Evolutionary conservation across 2,329 filamentous ascomycete genomes (phyloP).

Genomic region (Apiospora rasikravindrae): DNA sequence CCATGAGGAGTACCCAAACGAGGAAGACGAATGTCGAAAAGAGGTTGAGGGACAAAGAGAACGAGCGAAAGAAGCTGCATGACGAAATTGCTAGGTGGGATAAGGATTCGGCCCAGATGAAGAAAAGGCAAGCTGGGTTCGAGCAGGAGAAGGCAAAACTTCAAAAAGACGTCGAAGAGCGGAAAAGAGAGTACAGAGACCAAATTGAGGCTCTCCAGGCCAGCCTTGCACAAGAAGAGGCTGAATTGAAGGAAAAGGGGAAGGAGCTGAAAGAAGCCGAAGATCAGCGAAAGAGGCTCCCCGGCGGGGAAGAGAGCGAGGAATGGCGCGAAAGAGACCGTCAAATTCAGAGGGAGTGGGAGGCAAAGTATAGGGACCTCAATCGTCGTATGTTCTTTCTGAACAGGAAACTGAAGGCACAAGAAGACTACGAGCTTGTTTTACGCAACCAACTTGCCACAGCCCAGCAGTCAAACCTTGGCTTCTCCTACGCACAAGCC

Average conservation of each 20-base stretch:
- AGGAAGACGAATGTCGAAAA: slow-evolving; percentile 81
- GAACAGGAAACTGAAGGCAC: slow-evolving; percentile 45
- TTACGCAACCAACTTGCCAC: slow-evolving; percentile 53
- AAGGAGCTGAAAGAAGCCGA: slow-evolving; percentile 75
- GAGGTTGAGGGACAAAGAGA: slow-evolving; percentile 69
- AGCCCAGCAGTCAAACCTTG: slow-evolving; percentile 47
- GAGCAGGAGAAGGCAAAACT: slow-evolving; percentile 58
- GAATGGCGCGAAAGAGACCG: slow-evolving; percentile 57
- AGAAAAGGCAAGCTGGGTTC: slow-evolving; percentile 58
- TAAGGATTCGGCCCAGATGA: slow-evolving; percentile 65
- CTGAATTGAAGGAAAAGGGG: slow-evolving; percentile 75
- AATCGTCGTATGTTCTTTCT: slow-evolving; percentile 55
- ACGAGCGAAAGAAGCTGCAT: slow-evolving; percentile 70
- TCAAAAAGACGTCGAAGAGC: slow-evolving; percentile 56
- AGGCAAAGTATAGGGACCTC: slow-evolving; percentile 56
- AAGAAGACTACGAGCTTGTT: slow-evolving; percentile 51
- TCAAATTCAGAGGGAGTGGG: slow-evolving; percentile 62
- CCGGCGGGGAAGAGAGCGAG: slow-evolving; percentile 66
- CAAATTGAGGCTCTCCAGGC: slow-evolving; percentile 68
- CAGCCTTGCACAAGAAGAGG: slow-evolving; percentile 68
- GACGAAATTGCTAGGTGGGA: slow-evolving; percentile 75
- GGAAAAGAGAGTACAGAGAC: slow-evolving; percentile 56
- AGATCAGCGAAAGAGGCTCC: slow-evolving; percentile 68
- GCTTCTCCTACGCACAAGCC: slow-evolving; percentile 51
- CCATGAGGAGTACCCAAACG: slow-evolving; percentile 81